phyloP scores from a whole-genome alignment of 768 basidiomycete genomes.

The Glaciozyma martinii region DNA sequence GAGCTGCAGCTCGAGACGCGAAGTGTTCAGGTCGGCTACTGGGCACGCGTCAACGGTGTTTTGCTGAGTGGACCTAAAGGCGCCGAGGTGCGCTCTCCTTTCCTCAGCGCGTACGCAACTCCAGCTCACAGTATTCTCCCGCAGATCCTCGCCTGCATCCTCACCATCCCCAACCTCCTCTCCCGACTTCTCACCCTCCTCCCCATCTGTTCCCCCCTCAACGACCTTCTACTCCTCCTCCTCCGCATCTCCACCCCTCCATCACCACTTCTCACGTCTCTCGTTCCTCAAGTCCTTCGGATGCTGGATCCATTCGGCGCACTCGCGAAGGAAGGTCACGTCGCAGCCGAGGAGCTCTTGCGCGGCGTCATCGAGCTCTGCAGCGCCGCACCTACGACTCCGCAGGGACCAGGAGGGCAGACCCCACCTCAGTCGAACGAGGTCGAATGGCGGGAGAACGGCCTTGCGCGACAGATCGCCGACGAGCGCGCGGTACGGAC shows the following conservation, averaged over 20 bases:
- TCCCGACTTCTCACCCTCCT: constrained; percentile 75
- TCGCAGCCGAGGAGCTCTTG: constrained; percentile 78
- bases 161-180: constrained; percentile 67
- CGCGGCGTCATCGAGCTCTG: constrained; percentile 93
- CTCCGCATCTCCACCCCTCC: constrained; percentile 43
- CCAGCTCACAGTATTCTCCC: no score
- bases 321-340: constrained; percentile 65
- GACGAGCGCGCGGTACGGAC: constrained; percentile 65
- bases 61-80: constrained; percentile 75
- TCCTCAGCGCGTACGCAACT: not conserved
- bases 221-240: constrained; percentile 81
- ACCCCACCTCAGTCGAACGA: constrained; percentile 11
- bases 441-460: constrained; percentile 47
- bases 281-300: constrained; percentile 70
- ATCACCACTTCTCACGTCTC: constrained; percentile 50
- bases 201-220: constrained; percentile 70
- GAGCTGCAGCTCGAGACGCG: constrained; percentile 79
- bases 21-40: constrained; percentile 81
- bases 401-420: not conserved
- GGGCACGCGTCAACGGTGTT: constrained; percentile 84
- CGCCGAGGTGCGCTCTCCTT: constrained; percentile 55
- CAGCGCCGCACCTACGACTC: constrained; percentile 13
- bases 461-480: constrained; percentile 80
- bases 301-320: constrained; percentile 70
- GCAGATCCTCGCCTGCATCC: constrained; percentile 88